These are phyloP conservation scores for Conringia planisiliqua DNA, from an alignment of 345 rosid species.

Conservation along the genomic window DNA sequence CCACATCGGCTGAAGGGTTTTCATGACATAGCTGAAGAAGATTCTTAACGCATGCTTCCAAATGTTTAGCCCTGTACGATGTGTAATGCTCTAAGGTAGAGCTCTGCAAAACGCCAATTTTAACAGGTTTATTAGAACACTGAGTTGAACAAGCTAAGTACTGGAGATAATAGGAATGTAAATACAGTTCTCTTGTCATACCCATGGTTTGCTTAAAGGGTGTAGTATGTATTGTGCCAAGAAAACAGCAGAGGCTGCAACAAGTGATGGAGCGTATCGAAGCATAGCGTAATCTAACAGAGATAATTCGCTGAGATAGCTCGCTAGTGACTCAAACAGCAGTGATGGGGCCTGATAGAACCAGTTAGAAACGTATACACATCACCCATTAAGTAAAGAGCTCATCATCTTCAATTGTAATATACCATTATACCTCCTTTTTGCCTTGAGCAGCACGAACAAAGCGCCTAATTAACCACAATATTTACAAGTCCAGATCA, in stretches of 20 bases:
- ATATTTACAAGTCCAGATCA: conserved; percentile 21
- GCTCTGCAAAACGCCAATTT: conserved; percentile 43
- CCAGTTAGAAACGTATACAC: background rate
- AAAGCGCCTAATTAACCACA: conserved; percentile 55
- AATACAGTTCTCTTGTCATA: conserved; percentile 27
- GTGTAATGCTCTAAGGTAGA: conserved; percentile 86
- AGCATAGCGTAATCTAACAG: conserved; percentile 81
- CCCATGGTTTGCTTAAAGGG: conserved; percentile 90
- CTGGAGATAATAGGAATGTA: background rate
- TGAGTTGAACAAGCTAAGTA: background rate
- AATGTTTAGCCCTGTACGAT: conserved; percentile 57
- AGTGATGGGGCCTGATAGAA: conserved; percentile 53
- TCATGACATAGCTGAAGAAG: conserved; percentile 59
- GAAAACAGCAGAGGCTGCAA: conserved; percentile 91
- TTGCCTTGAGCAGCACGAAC: conserved; percentile 82
- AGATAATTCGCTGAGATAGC: conserved; percentile 71
- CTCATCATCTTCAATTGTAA: background rate
- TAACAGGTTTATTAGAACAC: background rate
- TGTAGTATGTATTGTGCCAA: conserved; percentile 63
- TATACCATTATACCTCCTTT: conserved; percentile 53
- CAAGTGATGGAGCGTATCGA: conserved; percentile 63
- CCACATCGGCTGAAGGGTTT: conserved; percentile 47
- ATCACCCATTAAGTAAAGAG: background rate
- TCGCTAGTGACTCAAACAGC: conserved; percentile 80
- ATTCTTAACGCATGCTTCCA: conserved; percentile 66